Evolutionary conservation across 2,329 filamentous ascomycete species (phyloP).

Genomic region (Aspergillus melleus): DNA sequence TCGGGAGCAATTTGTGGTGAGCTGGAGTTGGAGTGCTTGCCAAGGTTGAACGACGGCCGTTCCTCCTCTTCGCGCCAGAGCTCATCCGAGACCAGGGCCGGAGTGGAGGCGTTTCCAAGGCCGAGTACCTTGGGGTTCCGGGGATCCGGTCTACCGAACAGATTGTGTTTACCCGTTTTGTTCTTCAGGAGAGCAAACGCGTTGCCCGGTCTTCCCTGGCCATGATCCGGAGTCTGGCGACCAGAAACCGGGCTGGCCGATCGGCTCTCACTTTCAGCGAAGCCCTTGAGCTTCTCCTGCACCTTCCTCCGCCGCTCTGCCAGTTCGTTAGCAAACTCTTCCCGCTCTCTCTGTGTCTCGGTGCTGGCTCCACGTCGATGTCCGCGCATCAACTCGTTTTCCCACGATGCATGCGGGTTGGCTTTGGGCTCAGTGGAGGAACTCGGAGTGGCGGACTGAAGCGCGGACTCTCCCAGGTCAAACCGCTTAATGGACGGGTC

Average conservation of each 20-base stretch:
- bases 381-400: constrained; percentile 47
- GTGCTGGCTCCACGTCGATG: constrained; percentile 48
- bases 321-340: constrained; percentile 50
- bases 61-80: constrained; percentile 41
- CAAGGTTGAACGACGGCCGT: constrained; percentile 28
- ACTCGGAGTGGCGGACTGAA: neutral
- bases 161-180: constrained; percentile 38
- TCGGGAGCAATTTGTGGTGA: constrained; percentile 37
- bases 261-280: constrained; percentile 44
- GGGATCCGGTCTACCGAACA: constrained; percentile 30
- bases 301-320: constrained; percentile 49
- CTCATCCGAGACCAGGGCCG: constrained; percentile 36
- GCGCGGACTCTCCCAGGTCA: neutral
- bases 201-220: constrained; percentile 36
- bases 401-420: constrained; percentile 40
- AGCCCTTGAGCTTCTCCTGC: constrained; percentile 48
- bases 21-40: constrained; percentile 39
- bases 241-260: constrained; percentile 45
- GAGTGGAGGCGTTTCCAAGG: constrained; percentile 39
- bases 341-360: constrained; percentile 50
- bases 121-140: constrained; percentile 46
- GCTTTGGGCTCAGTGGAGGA: constrained; percentile 1
- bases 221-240: constrained; percentile 34
- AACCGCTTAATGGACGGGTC: constrained; percentile 5
- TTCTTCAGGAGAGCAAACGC: constrained; percentile 48